phyloP scores from a whole-genome alignment of 768 basidiomycete genomes.

The Boletellus emodensis region DNA sequence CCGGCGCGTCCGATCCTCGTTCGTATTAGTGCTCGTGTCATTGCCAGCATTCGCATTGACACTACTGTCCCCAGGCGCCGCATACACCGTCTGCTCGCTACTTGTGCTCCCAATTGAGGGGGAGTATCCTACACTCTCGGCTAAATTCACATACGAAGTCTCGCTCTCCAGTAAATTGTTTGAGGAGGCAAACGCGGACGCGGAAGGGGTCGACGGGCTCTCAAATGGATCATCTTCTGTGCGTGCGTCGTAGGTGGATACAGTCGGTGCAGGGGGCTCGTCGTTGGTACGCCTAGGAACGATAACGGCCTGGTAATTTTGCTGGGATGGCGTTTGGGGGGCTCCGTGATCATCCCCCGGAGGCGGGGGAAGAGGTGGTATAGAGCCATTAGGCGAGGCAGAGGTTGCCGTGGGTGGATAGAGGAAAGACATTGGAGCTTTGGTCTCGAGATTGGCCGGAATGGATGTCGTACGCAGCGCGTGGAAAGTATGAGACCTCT shows the following conservation, averaged over 20 bases:
- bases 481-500: conserved; percentile 42
- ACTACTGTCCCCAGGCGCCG: neutral
- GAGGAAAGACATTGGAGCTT: conserved; percentile 14
- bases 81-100: conserved; percentile 19
- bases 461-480: conserved; percentile 19
- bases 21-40: neutral
- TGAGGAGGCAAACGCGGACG: conserved; percentile 24
- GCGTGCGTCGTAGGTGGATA: conserved; percentile 7
- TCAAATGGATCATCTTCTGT: conserved; percentile 25
- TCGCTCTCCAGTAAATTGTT: conserved; percentile 8
- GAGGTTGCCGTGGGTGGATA: conserved; percentile 22
- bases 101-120: conserved; percentile 7
- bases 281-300: conserved; percentile 27
- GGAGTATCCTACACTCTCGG: conserved; percentile 1
- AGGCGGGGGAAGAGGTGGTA: conserved; percentile 15
- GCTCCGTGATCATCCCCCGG: conserved; percentile 4
- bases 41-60: too few relatives aligned
- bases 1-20: conserved; percentile 16
- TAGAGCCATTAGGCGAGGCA: neutral
- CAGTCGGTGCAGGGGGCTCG: conserved; percentile 29
- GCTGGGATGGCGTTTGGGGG: conserved; percentile 12
- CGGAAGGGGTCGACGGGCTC: conserved; percentile 28
- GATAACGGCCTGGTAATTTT: conserved; percentile 17
- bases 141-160: neutral
- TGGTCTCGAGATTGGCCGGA: conserved; percentile 14